phyloP scores from a whole-genome alignment of 1,284 basidiomycete species.

The Microstroma glucosiphilum region DNA sequence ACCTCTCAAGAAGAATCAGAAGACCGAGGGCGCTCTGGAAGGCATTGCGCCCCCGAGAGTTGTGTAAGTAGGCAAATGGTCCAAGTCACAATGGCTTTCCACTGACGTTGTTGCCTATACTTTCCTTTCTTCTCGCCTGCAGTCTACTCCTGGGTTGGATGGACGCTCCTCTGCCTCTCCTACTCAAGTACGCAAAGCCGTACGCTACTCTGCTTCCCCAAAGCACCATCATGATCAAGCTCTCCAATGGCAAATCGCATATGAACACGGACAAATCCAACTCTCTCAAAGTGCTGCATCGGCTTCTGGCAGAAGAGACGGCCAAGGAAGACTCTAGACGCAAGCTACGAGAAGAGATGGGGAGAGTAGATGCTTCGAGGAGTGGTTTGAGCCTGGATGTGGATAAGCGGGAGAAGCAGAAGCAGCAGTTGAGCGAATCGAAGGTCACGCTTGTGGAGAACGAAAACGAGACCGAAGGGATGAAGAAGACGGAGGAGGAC shows the following conservation, averaged over 20 bases:
- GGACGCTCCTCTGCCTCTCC: conserved; percentile 38
- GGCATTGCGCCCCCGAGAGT: too few relatives aligned
- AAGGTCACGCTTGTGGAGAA: conserved; percentile 3
- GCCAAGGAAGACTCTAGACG: conserved; percentile 1
- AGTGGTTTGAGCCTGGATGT: neutral
- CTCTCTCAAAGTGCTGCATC: conserved; percentile 18
- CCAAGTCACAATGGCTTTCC: too few relatives aligned
- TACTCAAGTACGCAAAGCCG: conserved; percentile 39
- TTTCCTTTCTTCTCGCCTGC: neutral
- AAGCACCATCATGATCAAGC: conserved; percentile 36
- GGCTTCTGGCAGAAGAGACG: conserved; percentile 6
- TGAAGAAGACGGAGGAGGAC: conserved; percentile 4
- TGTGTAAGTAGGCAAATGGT: too few relatives aligned
- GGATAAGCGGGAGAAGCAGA: conserved; percentile 18
- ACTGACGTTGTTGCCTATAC: too few relatives aligned
- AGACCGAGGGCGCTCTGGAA: too few relatives aligned
- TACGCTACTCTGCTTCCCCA: conserved; percentile 37
- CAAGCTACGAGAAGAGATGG: conserved; percentile 5
- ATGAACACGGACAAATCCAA: conserved; percentile 18
- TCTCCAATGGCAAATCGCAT: conserved; percentile 30
- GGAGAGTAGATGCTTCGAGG: neutral
- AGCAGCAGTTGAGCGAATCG: neutral
- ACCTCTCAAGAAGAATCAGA: too few relatives aligned
- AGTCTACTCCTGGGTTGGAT: conserved; percentile 45
- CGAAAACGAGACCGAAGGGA: conserved; percentile 11